These are phyloP conservation scores for Pichia sp. DNA, from an alignment of 1,139 yeast species.

Conservation along the genomic window DNA sequence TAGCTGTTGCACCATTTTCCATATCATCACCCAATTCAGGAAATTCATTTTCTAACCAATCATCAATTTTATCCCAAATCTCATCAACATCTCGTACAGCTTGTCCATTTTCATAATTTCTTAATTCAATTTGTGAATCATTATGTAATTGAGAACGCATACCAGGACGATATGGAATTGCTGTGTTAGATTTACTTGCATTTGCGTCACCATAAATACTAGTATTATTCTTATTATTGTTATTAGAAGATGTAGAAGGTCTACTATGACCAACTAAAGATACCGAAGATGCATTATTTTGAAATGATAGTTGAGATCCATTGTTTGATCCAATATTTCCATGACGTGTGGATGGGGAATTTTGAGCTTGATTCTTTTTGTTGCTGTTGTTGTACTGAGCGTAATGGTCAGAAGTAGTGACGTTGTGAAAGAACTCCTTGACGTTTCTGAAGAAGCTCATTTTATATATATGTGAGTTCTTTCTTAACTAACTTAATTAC, in stretches of 20 bases:
- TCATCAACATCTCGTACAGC: conserved; percentile 70
- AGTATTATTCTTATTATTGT: neutral
- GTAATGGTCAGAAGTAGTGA: conserved; percentile 59
- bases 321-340: conserved; percentile 4
- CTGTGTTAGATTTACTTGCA: conserved; percentile 17
- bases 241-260: conserved; percentile 24
- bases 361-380: conserved; percentile 1
- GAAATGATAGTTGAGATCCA: conserved; percentile 21
- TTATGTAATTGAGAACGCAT: conserved; percentile 36
- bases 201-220: neutral
- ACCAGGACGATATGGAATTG: conserved; percentile 36
- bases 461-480: neutral
- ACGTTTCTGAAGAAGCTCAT: conserved; percentile 27
- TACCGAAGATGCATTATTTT: conserved; percentile 28
- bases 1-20: conserved; percentile 63
- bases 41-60: conserved; percentile 70
- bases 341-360: conserved; percentile 4
- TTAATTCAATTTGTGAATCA: conserved; percentile 38
- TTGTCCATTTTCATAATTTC: conserved; percentile 45
- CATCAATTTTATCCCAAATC: conserved; percentile 69
- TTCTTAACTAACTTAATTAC: neutral
- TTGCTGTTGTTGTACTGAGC: conserved; percentile 37
- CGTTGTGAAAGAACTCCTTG: conserved; percentile 46
- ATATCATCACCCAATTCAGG: conserved; percentile 75
- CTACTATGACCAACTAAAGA: conserved; percentile 26